Percentiles rank a stretch among this genome's conserved stretches.
Evolutionary conservation across 208 protist species (phyloP).

Genomic region (Porcisia hertigi): DNA sequence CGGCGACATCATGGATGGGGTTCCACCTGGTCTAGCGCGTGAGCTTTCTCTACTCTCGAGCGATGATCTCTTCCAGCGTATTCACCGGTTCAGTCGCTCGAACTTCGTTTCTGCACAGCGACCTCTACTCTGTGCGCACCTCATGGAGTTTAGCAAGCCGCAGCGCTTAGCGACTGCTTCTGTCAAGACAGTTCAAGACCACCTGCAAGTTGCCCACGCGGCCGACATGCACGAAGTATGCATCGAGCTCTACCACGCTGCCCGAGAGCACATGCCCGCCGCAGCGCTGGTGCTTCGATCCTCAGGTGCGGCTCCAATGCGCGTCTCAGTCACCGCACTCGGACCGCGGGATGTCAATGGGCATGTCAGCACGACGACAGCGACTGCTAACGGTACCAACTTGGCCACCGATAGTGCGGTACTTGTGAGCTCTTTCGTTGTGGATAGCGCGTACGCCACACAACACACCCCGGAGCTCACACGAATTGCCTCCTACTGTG

Average conservation of each 20-base stretch:
- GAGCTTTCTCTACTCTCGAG: conserved; percentile 42
- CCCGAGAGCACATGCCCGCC: conserved; percentile 27
- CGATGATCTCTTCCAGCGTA: conserved; percentile 51
- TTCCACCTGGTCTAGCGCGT: conserved; percentile 11
- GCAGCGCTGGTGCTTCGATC: conserved; percentile 6
- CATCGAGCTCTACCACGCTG: conserved; percentile 54
- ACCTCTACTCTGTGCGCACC: conserved; percentile 46
- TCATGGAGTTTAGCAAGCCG: conserved; percentile 45
- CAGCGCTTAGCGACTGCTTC: conserved; percentile 37
- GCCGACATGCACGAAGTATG: conserved; percentile 53
- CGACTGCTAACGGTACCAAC: not conserved
- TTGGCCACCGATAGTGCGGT: conserved; percentile 22
- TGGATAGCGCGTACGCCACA: conserved; percentile 78
- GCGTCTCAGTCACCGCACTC: too few relatives aligned
- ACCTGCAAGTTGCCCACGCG: conserved; percentile 58
- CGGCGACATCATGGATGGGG: not conserved
- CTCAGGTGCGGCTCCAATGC: not conserved
- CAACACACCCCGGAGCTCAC: conserved; percentile 41
- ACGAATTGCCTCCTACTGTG: conserved; percentile 49
- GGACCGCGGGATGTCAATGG: not conserved
- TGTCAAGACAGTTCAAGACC: conserved; percentile 49
- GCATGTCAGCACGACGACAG: not conserved
- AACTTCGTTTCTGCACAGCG: conserved; percentile 52
- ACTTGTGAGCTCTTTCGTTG: conserved; percentile 46
- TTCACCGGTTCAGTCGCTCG: conserved; percentile 69